A percentile compares a stretch with the other conserved stretches of the same genome.
These are phyloP conservation scores for Cryptococcus jaspeensis DNA, from an alignment of 1,284 basidiomycete species.

Conservation along the genomic window DNA sequence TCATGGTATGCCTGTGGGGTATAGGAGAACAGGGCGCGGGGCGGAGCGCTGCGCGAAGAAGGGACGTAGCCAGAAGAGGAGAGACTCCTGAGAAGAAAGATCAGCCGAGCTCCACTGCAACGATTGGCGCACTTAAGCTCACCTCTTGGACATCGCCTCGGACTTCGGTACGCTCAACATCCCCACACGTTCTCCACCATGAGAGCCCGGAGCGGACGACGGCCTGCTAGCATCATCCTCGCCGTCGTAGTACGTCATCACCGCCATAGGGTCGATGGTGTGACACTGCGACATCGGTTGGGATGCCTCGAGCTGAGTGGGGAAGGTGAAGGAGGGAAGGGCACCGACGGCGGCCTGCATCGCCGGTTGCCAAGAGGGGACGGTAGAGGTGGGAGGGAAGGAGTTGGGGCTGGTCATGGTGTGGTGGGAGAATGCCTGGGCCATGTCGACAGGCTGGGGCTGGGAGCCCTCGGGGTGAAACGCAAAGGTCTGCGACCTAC, in stretches of 20 bases:
- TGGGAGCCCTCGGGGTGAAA: slow-evolving; percentile 15
- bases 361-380: slow-evolving; percentile 5
- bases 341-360: slow-evolving; percentile 26
- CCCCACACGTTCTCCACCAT: slow-evolving; percentile 21
- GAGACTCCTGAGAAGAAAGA: slow-evolving; percentile 15
- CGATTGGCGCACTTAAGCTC: slow-evolving; percentile 8
- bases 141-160: slow-evolving; percentile 38
- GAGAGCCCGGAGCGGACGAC: slow-evolving; percentile 29
- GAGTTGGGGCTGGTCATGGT: slow-evolving; percentile 8
- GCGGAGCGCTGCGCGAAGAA: slow-evolving; percentile 24
- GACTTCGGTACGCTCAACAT: slow-evolving; percentile 34
- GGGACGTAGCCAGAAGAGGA: slow-evolving; percentile 29
- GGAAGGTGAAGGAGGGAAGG: slow-evolving; percentile 14
- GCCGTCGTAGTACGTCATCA: slow-evolving; percentile 17
- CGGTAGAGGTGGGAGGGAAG: slow-evolving; percentile 4
- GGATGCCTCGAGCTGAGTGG: slow-evolving; percentile 4
- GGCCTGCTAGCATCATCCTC: slow-evolving; percentile 44
- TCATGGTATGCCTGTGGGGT: slow-evolving; percentile 28
- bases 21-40: slow-evolving; percentile 35
- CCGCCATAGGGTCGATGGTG: slow-evolving; percentile 29
- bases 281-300: slow-evolving; percentile 1
- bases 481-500: slow-evolving; percentile 14
- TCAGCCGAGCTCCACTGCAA: background rate
- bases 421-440: slow-evolving; percentile 9
- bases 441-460: slow-evolving; percentile 5